phyloP scores from a whole-genome alignment of 2,329 filamentous ascomycete genomes.

The Botrytis paeoniae region DNA sequence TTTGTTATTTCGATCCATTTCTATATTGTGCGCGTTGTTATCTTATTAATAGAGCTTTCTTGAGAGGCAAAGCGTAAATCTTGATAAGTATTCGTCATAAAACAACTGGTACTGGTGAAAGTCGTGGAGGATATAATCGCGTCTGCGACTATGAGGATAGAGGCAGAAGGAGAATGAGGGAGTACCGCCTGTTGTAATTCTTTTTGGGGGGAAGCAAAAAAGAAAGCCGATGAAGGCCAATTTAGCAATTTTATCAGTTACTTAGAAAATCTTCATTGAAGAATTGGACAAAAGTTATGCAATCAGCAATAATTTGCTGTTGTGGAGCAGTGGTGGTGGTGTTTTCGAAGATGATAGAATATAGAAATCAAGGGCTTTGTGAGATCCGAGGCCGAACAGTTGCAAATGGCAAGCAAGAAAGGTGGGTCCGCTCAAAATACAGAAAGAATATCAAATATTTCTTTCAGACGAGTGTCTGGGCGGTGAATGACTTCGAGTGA shows the following conservation, averaged over 20 bases:
- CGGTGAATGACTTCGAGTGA: constrained; percentile 6
- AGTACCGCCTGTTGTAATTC: neutral
- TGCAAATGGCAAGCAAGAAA: neutral
- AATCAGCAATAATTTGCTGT: neutral
- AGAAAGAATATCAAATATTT: neutral
- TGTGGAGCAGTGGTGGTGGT: neutral
- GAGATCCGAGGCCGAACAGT: neutral
- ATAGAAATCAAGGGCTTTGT: neutral
- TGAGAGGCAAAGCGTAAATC: neutral
- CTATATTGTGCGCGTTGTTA: neutral
- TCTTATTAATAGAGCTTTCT: neutral
- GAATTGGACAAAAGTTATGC: neutral
- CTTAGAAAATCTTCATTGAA: neutral
- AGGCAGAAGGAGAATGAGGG: neutral
- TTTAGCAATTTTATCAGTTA: neutral
- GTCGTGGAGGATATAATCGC: neutral
- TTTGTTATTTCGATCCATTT: neutral
- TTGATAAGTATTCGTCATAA: neutral
- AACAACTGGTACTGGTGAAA: neutral
- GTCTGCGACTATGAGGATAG: neutral
- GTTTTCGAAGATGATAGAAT: neutral
- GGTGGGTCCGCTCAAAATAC: neutral
- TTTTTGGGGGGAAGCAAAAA: neutral
- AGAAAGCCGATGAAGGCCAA: neutral
- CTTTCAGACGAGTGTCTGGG: neutral